phyloP scores from a whole-genome alignment of 129 eudicot genomes.

The Ambrosia artemisiifolia region DNA sequence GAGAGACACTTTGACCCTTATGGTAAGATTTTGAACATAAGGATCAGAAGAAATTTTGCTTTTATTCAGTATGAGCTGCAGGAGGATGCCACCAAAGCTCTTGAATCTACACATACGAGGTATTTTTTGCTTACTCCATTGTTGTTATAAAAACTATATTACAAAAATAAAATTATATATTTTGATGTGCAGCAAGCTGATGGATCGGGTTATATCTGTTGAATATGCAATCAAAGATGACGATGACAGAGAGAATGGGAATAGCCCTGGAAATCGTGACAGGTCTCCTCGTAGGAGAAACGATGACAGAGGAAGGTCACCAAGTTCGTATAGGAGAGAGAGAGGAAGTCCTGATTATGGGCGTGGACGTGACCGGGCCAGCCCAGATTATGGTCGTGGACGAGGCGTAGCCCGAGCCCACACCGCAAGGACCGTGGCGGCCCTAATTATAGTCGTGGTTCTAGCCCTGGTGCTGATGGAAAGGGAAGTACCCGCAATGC shows the following conservation, averaged over 20 bases:
- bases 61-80: slow-evolving; percentile 75
- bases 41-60: slow-evolving; percentile 87
- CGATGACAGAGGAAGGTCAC: slow-evolving; percentile 60
- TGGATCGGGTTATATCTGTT: slow-evolving; percentile 81
- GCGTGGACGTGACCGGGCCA: slow-evolving; percentile 59
- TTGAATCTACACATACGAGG: slow-evolving; percentile 83
- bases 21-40: slow-evolving; percentile 76
- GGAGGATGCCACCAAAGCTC: slow-evolving; percentile 88
- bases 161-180: neutral
- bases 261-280: slow-evolving; percentile 58
- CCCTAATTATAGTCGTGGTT: slow-evolving; percentile 58
- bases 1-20: slow-evolving; percentile 90
- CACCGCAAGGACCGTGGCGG: slow-evolving; percentile 62
- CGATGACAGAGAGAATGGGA: slow-evolving; percentile 60
- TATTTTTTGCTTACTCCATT: slow-evolving; percentile 3
- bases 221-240: slow-evolving; percentile 83
- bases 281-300: slow-evolving; percentile 70
- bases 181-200: slow-evolving; percentile 54
- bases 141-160: neutral
- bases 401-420: slow-evolving; percentile 64
- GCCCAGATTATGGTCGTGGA: slow-evolving; percentile 86
- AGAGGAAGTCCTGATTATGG: slow-evolving; percentile 97
- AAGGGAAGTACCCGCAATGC: slow-evolving; percentile 39
- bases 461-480: slow-evolving; percentile 44
- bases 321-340: slow-evolving; percentile 69